Evolutionary conservation across 106 monocot species (phyloP), one percentile per base, ranked within the genome.

Genomic region (Dendrobium officinale): DNA sequence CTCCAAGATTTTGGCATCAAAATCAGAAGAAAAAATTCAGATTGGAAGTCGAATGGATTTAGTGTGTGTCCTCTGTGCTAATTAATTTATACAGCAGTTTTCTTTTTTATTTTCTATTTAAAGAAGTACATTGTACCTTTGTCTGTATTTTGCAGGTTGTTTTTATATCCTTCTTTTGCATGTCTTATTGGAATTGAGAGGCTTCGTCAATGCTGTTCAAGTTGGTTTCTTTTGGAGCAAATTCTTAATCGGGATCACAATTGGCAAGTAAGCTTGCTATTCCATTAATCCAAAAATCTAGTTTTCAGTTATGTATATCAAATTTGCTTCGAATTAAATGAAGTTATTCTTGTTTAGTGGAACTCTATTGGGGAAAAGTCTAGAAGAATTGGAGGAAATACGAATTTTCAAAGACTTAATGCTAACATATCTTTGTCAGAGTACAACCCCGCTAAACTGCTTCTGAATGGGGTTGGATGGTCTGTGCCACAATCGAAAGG

Each of bases 221-320:
- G 83, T 78, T 99, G 99, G 95, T 90, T 99, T 81, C 88, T 93
- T 75, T 85, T 99, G 85, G 99, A 99, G 88, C 91, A 91, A 78
- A 88, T 88, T 82, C 99, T 99, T 82, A 87, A 87, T 42, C 89
- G 84, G 61, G 73, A 77, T 75, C 86, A 99, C 56, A 86, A 80
- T 77, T 99, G 95, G 95, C 93, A 95, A 88, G 99, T 91, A 79
- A 6, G 5, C 29, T 59, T 81, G 2, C 40, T 55, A 48, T 49
- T 76, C 76, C 13, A 26, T 48, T 49, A 49, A 7, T 27, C 45
- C 9, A 76, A 43, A 41, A 29, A 43, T 17, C 17, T 42, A 42
- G 43, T 74, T 74, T 18, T 43, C 8, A 31, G 5, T 70, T 70
- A 19, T 70, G 31, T 10, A 70, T 70, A 43, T 64, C 6, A 70